Conservation (phyloP, 2,329 filamentous ascomycete species). For the Rachicladosporium sp. region DNA sequence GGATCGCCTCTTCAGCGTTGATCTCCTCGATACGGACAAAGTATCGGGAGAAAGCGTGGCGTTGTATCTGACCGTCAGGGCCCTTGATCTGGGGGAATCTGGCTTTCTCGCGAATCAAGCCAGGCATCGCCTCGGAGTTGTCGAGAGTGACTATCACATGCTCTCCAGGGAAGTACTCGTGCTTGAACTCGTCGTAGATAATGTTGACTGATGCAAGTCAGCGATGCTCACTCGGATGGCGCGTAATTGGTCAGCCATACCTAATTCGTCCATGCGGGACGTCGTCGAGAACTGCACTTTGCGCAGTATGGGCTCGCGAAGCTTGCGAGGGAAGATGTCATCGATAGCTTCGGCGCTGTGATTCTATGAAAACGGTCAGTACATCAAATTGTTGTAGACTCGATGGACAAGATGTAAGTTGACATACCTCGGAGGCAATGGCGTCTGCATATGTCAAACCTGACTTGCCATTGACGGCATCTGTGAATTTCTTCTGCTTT, state of each 20-base stretch:
- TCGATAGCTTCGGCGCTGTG: constrained; percentile 77
- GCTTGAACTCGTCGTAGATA: constrained; percentile 58
- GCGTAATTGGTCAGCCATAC: constrained; percentile 26
- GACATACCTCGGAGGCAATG: constrained; percentile 34
- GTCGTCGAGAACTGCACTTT: constrained; percentile 84
- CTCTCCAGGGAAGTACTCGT: constrained; percentile 84
- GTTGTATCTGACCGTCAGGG: constrained; percentile 56
- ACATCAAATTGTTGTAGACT: not conserved
- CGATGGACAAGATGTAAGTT: too few species aligned
- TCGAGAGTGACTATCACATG: constrained; percentile 60
- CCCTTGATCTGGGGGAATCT: constrained; percentile 50
- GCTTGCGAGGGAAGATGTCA: constrained; percentile 75
- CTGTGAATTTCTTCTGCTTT: constrained; percentile 73
- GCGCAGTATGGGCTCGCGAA: constrained; percentile 82
- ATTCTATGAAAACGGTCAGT: constrained; percentile 24
- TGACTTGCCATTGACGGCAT: constrained; percentile 89
- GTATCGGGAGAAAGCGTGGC: constrained; percentile 62
- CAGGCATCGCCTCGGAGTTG: constrained; percentile 53
- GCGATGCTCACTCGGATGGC: too few species aligned
- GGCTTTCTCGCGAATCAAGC: constrained; percentile 73
- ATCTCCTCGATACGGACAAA: constrained; percentile 59
- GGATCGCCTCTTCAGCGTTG: constrained; percentile 58
- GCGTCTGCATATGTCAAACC: constrained; percentile 87
- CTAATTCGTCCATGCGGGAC: constrained; percentile 74
- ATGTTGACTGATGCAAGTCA: constrained; percentile 30